Conservation (phyloP, 1,139 yeast species). For the Pichia sp. region DNA sequence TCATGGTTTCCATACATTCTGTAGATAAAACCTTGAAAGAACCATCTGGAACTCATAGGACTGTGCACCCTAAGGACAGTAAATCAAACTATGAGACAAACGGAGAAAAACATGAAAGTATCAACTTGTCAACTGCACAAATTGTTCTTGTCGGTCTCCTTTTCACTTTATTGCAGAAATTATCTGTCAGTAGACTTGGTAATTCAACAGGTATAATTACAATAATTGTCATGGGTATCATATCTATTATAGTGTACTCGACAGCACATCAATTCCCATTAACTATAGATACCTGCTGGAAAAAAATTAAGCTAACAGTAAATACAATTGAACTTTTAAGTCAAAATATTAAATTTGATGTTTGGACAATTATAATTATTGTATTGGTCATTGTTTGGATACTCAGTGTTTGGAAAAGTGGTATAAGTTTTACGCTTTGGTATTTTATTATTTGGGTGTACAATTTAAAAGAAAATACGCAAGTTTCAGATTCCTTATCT, state of each 20-base stretch:
- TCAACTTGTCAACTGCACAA: neutral
- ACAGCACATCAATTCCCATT: slow-evolving; percentile 1
- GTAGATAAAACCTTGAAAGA: neutral
- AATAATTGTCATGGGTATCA: neutral
- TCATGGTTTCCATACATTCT: neutral
- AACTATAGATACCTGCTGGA: neutral
- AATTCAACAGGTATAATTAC: neutral
- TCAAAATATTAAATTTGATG: slow-evolving; percentile 4
- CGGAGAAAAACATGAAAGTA: no score
- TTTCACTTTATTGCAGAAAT: slow-evolving; percentile 5
- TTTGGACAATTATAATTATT: slow-evolving; percentile 9
- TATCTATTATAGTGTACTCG: neutral
- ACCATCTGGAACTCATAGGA: no score
- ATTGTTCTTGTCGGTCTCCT: slow-evolving; percentile 2
- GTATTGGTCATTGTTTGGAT: slow-evolving; percentile 11
- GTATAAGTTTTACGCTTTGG: slow-evolving; percentile 12
- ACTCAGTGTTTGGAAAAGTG: slow-evolving; percentile 9
- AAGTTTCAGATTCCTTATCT: no score
- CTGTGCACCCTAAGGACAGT: no score
- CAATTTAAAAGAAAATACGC: slow-evolving; percentile 5
- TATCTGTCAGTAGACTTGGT: slow-evolving; percentile 3
- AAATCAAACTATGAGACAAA: no score
- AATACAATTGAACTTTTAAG: neutral
- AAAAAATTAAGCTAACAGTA: slow-evolving; percentile 4
- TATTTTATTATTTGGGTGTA: slow-evolving; percentile 13